Evolutionary conservation across 2,329 filamentous ascomycete species (phyloP).

Genomic region (Alternaria arbusti): DNA sequence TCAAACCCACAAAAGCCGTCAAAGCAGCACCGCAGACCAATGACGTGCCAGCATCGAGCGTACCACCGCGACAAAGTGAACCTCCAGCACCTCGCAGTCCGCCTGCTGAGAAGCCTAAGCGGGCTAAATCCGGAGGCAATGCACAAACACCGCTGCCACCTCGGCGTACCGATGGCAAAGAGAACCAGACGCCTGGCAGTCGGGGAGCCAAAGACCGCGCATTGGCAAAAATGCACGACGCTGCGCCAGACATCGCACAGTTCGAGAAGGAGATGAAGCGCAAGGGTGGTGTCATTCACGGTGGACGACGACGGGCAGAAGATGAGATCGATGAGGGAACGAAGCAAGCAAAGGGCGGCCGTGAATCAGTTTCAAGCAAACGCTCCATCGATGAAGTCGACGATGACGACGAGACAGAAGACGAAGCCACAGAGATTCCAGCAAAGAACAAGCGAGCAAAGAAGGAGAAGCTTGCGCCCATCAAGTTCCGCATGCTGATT

Average conservation of each 20-base stretch:
- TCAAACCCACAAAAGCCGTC: constrained; percentile 30
- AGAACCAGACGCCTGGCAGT: constrained; percentile 83
- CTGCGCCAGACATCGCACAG: constrained; percentile 83
- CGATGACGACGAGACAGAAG: constrained; percentile 49
- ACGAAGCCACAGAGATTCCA: constrained; percentile 59
- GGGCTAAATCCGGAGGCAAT: constrained; percentile 30
- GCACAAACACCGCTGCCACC: constrained; percentile 60
- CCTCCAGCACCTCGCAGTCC: constrained; percentile 3
- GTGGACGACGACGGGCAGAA: constrained; percentile 49
- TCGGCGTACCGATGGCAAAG: constrained; percentile 64
- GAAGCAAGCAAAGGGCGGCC: constrained; percentile 33
- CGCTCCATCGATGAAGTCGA: constrained; percentile 55
- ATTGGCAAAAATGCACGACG: constrained; percentile 73
- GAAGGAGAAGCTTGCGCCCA: constrained; percentile 59
- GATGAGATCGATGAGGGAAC: constrained; percentile 47
- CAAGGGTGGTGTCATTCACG: constrained; percentile 68
- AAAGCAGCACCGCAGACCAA: constrained; percentile 26
- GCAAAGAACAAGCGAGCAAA: constrained; percentile 67
- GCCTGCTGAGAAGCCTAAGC: constrained; percentile 35
- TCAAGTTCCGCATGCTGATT: constrained; percentile 77
- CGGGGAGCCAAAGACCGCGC: constrained; percentile 90
- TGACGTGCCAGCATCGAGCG: constrained; percentile 27
- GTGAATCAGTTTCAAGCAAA: constrained; percentile 52
- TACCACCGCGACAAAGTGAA: constrained; percentile 23
- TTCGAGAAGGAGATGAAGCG: constrained; percentile 96